Evolutionary conservation across 352 stramenopile species (phyloP).

Genomic region (Pythium rhizo-oryzae): DNA sequence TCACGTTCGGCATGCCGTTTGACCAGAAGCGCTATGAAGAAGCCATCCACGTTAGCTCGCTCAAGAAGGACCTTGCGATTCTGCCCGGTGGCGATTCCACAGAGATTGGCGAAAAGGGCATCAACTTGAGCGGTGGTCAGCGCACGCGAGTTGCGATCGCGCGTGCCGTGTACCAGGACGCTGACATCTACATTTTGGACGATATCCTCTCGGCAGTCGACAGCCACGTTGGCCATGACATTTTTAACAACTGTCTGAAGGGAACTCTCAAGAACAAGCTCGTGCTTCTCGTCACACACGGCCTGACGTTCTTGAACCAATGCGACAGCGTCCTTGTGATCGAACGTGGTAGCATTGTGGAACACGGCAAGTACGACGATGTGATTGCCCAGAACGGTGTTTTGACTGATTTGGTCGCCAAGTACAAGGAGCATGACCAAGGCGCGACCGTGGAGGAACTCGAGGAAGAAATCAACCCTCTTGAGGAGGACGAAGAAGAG

Average conservation of each 20-base stretch:
- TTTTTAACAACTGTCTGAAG: conserved; percentile 95
- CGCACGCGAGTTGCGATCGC: conserved; percentile 93
- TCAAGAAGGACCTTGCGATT: conserved; percentile 89
- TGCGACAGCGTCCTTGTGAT: conserved; percentile 64
- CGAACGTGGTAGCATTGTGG: conserved; percentile 50
- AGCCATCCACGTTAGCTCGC: conserved; percentile 60
- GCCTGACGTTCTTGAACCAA: conserved; percentile 79
- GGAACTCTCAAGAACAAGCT: conserved; percentile 82
- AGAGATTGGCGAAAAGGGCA: conserved; percentile 98
- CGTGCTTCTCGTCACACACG: conserved; percentile 94
- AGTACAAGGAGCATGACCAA: conserved; percentile 65
- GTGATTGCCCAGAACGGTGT: conserved; percentile 57
- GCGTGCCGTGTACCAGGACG: conserved; percentile 92
- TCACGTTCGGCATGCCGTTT: conserved; percentile 47
- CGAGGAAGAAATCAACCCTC: conserved; percentile 28
- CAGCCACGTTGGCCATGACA: conserved; percentile 94
- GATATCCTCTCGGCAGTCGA: conserved; percentile 97
- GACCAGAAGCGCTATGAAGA: conserved; percentile 43
- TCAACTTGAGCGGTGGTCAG: conserved; percentile 97
- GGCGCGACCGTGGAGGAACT: conserved; percentile 28
- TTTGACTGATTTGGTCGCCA: conserved; percentile 64
- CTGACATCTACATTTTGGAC: conserved; percentile 97
- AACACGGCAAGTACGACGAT: conserved; percentile 63
- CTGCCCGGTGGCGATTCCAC: conserved; percentile 94
- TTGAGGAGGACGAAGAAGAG: conserved; percentile 42